phyloP scores from a whole-genome alignment of 2,329 filamentous ascomycete genomes.

The Fusarium algeriense region DNA sequence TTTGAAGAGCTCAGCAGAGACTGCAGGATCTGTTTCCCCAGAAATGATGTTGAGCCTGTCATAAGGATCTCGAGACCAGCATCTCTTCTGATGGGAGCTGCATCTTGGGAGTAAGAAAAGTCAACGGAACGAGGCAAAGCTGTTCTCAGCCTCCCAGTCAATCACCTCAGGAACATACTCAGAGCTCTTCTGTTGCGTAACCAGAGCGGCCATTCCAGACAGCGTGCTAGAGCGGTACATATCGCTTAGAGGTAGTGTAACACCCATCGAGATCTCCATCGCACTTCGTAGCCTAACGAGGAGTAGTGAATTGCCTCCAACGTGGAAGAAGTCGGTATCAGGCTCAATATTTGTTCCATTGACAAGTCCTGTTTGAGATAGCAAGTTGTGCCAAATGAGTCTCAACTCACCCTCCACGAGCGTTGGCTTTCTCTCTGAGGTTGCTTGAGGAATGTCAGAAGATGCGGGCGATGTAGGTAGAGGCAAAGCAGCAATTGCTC shows the following conservation, averaged over 20 bases:
- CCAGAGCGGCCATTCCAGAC: neutral
- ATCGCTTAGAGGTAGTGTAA: neutral
- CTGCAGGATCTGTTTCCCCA: neutral
- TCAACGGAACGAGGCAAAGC: neutral
- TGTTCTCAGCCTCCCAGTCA: neutral
- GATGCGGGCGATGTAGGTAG: neutral
- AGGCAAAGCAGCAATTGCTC: neutral
- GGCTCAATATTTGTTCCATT: rapidly evolving
- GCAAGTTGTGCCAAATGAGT: neutral
- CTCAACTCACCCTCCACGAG: neutral
- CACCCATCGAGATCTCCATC: neutral
- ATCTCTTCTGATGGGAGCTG: neutral
- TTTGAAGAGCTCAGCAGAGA: neutral
- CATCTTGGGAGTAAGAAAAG: rapidly evolving
- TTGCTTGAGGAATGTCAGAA: no score
- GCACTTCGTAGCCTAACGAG: neutral
- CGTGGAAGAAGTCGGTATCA: neutral
- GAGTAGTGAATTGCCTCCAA: neutral
- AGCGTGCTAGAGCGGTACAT: neutral
- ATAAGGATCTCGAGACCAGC: neutral
- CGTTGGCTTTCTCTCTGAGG: neutral
- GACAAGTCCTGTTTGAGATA: neutral
- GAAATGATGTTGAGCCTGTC: neutral
- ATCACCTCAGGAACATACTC: neutral
- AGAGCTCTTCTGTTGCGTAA: neutral